Conservation (phyloP, 2,329 filamentous ascomycete genomes). For the Scytalidium lignicola region DNA sequence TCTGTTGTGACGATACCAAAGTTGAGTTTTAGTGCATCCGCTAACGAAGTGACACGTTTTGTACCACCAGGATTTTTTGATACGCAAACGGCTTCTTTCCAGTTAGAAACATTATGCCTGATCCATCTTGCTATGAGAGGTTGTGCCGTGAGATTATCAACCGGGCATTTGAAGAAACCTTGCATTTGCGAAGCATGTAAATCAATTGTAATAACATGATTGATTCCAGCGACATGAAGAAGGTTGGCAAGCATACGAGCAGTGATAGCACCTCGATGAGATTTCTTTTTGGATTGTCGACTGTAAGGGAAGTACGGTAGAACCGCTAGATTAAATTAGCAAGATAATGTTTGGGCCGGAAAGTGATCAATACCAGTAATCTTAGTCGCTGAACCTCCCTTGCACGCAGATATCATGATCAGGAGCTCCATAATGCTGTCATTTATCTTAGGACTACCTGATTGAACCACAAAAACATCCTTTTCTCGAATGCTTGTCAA, state of each 20-base stretch:
- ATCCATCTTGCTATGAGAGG: conserved; percentile 96
- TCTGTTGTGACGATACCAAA: conserved; percentile 95
- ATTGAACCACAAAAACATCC: conserved; percentile 98
- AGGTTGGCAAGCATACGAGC: conserved; percentile 96
- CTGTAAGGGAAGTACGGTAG: conserved; percentile 98
- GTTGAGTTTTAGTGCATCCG: conserved; percentile 93
- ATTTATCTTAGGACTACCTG: conserved; percentile 92
- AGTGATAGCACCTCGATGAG: conserved; percentile 91
- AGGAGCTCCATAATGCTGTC: conserved; percentile 98
- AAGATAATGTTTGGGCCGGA: not conserved
- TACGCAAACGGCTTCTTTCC: conserved; percentile 90
- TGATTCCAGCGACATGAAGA: conserved; percentile 86
- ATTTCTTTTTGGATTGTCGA: conserved; percentile 98
- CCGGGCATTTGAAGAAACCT: conserved; percentile 95
- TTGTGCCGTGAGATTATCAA: conserved; percentile 95
- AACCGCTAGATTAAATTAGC: conserved; percentile 54
- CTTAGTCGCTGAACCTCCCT: conserved; percentile 93
- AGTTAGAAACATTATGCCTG: conserved; percentile 76
- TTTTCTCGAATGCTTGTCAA: conserved; percentile 83
- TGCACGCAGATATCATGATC: conserved; percentile 99
- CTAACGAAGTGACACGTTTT: conserved; percentile 92
- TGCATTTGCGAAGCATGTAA: conserved; percentile 98
- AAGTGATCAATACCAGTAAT: conserved; percentile 69
- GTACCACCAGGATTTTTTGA: conserved; percentile 98
- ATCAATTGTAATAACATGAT: conserved; percentile 96